These are phyloP conservation scores for Hymenoscyphus linearis DNA, from an alignment of 2,329 filamentous ascomycete genomes.

Conservation along the genomic window DNA sequence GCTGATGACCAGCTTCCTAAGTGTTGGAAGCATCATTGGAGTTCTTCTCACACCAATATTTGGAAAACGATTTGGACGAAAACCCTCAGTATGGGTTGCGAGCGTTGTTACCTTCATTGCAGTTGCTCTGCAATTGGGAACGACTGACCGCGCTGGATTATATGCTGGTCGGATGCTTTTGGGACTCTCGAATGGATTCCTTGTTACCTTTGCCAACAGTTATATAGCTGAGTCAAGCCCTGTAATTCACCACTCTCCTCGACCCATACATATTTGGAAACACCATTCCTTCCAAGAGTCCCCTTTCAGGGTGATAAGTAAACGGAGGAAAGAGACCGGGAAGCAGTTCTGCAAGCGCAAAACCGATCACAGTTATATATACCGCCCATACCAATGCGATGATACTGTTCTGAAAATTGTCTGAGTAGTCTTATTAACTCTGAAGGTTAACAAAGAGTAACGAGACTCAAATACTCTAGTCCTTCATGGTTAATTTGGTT, in stretches of 20 bases:
- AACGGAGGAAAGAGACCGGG: no score
- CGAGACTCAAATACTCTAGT: no score
- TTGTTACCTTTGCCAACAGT: background rate
- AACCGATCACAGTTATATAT: no score
- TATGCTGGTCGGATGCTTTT: background rate
- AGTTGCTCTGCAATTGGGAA: background rate
- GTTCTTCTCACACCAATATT: background rate
- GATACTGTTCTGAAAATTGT: no score
- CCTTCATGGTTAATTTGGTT: no score
- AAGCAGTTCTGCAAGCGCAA: no score
- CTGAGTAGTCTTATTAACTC: no score
- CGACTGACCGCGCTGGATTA: background rate
- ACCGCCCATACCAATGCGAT: no score
- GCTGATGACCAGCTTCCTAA: background rate
- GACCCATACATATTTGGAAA: background rate
- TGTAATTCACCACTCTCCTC: background rate
- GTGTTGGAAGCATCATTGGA: background rate
- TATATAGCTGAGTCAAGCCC: background rate
- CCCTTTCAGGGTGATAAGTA: background rate
- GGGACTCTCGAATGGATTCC: background rate
- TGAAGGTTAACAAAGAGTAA: no score
- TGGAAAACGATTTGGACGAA: background rate
- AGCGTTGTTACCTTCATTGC: background rate
- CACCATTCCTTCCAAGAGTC: background rate
- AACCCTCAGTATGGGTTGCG: background rate